Base-by-base conservation (phyloP, 805 yeast species). In the Candida ficus region DNA sequence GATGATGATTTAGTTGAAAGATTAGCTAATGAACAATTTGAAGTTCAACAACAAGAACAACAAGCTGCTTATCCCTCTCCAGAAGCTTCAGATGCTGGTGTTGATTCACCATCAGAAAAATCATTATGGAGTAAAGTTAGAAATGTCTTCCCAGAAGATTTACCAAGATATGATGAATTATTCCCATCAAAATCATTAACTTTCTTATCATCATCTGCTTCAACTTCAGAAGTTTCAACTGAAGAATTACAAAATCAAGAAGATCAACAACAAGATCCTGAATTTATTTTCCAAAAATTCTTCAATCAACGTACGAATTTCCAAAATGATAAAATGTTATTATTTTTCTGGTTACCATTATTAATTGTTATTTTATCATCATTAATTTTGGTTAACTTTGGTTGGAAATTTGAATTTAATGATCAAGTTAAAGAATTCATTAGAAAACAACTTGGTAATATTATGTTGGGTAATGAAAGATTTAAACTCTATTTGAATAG, bases 281-380 rank as follows among this genome's bases (percentile, higher is more conserved):
- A 66, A 36, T 61, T 58, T 21, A 54, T 58, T 33, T 60, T 65
- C 35, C 61, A 61, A 50, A 55, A 57, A 45, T 64, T 66, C 47
- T 66, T 66, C 54, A 66, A 63, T 46, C 68, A 68, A 45, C 67
- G 67, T 44, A 67, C 66, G 50, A 70, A 68, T 37, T 64, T 75
- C 43, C 65, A 63, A 51, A 83, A 87, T 53, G 97, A 90, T 62
- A 82, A 77, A 55, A 83, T 88, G 86, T 68, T 90, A 47, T 64
- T 87, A 45, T 86, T 90, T 59, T 89, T 90, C 72, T 90, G 97
- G 97, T 63, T 89, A 43, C 97, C 97, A 12, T 72, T 85, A 29
- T 63, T 87, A 38, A 50, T 81, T 17, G 57, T 85, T 25, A 61
- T 80, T 14, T 64, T 78, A 3, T 63, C 78, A 7, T 67, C 71